Base-by-base conservation (phyloP, 257 asterid species). In the Rauvolfia tetraphylla region DNA sequence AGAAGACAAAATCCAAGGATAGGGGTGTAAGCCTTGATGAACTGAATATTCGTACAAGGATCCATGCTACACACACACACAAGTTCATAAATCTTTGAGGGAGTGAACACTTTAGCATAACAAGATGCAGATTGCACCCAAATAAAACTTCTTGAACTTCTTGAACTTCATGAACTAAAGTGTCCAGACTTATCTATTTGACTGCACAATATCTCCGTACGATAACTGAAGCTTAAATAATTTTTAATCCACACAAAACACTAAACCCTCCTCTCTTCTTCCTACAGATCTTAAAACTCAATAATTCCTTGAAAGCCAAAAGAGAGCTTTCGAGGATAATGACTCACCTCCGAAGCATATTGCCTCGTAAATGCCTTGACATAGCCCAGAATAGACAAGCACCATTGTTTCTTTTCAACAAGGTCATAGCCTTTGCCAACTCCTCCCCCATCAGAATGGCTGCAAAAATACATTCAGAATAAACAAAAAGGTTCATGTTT, bases 381-480 rank as follows among this genome's bases (percentile, higher is more conserved):
- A 72, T 95, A 91, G 71, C 97, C 97, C 79, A 95, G 88, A 72
- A 97, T 95, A 78, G 99, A 78, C 81, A 90, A 84, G 79, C 99
- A 95, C 99, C 99, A 95, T 69, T 95, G 99, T 75, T 91, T 94
- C 87, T 81, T 90, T 84, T 93, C 99, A 57, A 90, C 93, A 68
- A 95, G 83, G 83, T 85, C 86, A 80, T 88, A 90, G 76, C 80
- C 91, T 79, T 76, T 88, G 56, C 74, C 70, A 22, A 82, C 79
- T 81, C 68, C 85, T 71, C 74, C 85, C 49, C 97, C 93, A 62
- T 88, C 88, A 15, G 80, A 49, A 65, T 77, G 83, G 82, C 96
- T 89, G 89, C 79, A 81, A 49, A n/a, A 54, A 74, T 74, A 58
- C 39, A 76, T 71, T 71, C 72, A 58, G 17, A 27, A 76, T 79